Percentiles rank a stretch among this genome's conserved stretches.
These are phyloP conservation scores for Suhomyces bolitotheri DNA, from an alignment of 1,139 yeast species.

Conservation along the genomic window DNA sequence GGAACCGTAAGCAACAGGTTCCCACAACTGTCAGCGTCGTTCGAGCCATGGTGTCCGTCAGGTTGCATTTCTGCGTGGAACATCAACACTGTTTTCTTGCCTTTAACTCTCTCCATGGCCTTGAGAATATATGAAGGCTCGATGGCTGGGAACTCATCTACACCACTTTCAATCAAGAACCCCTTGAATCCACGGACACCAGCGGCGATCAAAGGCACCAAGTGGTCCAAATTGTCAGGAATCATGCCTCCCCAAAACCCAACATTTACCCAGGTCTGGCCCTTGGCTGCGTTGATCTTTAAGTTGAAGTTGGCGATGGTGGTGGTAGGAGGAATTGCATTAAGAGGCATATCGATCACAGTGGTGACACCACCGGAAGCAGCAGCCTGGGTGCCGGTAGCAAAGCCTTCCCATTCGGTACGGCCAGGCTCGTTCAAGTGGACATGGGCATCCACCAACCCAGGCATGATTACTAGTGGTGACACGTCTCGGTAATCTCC, in stretches of 20 bases:
- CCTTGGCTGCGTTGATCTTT: constrained; percentile 75
- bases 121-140: constrained; percentile 57
- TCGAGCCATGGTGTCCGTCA: constrained; percentile 23
- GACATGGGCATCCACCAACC: constrained; percentile 90
- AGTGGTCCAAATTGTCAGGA: constrained; percentile 69
- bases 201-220: constrained; percentile 71
- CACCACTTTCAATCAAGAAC: constrained; percentile 88
- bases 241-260: constrained; percentile 96
- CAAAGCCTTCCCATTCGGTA: constrained; percentile 96
- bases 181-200: constrained; percentile 95
- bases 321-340: constrained; percentile 95
- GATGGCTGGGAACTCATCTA: constrained; percentile 89
- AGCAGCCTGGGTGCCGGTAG: constrained; percentile 88
- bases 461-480: constrained; percentile 76
- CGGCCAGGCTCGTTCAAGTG: constrained; percentile 94
- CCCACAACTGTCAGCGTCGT: background rate
- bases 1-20: background rate
- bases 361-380: constrained; percentile 96
- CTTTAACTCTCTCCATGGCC: constrained; percentile 66
- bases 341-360: constrained; percentile 92
- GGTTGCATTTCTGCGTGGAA: constrained; percentile 88
- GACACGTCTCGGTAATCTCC: constrained; percentile 53
- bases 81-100: constrained; percentile 71
- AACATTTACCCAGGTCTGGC: constrained; percentile 88
- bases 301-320: constrained; percentile 71